Percentiles rank a stretch among this genome's conserved stretches.
phyloP scores from a whole-genome alignment of 768 basidiomycete species.

The Tephrocybe sp. region DNA sequence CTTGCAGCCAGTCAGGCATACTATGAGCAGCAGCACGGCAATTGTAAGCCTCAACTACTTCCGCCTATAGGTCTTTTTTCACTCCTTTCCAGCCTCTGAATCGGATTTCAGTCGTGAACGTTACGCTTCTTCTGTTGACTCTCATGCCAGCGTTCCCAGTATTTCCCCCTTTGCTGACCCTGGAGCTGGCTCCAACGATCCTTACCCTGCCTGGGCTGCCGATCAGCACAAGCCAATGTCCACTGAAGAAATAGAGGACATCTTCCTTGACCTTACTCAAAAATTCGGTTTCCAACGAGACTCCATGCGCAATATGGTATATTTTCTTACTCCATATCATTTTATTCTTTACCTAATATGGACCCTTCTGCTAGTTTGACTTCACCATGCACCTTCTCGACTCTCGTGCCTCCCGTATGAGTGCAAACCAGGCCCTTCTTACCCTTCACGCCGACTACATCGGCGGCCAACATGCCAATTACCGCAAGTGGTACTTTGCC shows the following conservation, averaged over 20 bases:
- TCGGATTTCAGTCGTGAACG: constrained; percentile 38
- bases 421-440: constrained; percentile 91
- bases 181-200: constrained; percentile 52
- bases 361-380: constrained; percentile 65
- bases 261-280: constrained; percentile 95
- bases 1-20: constrained; percentile 47
- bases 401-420: constrained; percentile 97
- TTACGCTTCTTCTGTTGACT: constrained; percentile 59
- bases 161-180: constrained; percentile 62
- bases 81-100: constrained; percentile 25
- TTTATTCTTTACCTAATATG: constrained; percentile 14
- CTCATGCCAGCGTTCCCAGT: constrained; percentile 57
- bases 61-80: constrained; percentile 1
- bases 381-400: constrained; percentile 98
- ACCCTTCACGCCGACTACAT: constrained; percentile 99
- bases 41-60: constrained; percentile 16
- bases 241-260: constrained; percentile 98
- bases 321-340: constrained; percentile 15
- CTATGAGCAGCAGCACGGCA: constrained; percentile 34
- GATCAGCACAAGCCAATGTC: constrained; percentile 95
- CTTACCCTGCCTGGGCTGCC: constrained; percentile 94
- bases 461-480: constrained; percentile 97
- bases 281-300: constrained; percentile 99
- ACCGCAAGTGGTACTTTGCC: constrained; percentile 99
- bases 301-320: constrained; percentile 92